Evolutionary conservation across 2,329 filamentous ascomycete genomes (phyloP).

Genomic region (Dothideomycetidae sp.): DNA sequence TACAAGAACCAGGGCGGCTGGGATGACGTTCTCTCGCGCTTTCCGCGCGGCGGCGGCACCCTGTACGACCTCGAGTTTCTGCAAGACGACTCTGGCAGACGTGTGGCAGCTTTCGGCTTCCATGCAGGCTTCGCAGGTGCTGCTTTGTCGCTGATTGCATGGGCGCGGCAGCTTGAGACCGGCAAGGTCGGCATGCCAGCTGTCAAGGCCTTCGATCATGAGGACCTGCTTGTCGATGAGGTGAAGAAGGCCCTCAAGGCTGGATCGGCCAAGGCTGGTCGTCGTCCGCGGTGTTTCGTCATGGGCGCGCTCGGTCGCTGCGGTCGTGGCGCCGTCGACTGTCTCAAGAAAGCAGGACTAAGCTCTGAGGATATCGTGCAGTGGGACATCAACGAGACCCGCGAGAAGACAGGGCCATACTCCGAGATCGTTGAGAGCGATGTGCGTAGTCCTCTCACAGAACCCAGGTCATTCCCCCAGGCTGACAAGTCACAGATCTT

Average conservation of each 20-base stretch:
- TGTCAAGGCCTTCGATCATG: conserved; percentile 57
- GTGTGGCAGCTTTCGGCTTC: conserved; percentile 57
- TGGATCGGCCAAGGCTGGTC: conserved; percentile 52
- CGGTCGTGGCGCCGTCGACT: conserved; percentile 68
- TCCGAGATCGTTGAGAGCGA: conserved; percentile 26
- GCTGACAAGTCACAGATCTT: conserved; percentile 50
- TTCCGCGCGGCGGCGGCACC: conserved; percentile 58
- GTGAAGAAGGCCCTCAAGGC: conserved; percentile 57
- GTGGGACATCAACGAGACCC: conserved; percentile 72
- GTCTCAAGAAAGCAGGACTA: conserved; percentile 61
- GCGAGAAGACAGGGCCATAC: conserved; percentile 38
- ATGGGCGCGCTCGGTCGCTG: conserved; percentile 70
- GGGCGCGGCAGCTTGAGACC: conserved; percentile 69
- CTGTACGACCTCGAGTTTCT: conserved; percentile 84
- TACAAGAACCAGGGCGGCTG: conserved; percentile 52
- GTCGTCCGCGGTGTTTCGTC: conserved; percentile 60
- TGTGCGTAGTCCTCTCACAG: conserved; percentile 17
- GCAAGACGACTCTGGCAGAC: conserved; percentile 52
- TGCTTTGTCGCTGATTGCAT: conserved; percentile 54
- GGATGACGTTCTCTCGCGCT: conserved; percentile 66
- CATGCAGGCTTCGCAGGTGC: conserved; percentile 60
- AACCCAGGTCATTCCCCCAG: conserved; percentile 47
- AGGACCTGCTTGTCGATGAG: conserved; percentile 55
- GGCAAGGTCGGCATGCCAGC: conserved; percentile 51
- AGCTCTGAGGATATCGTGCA: conserved; percentile 52